phyloP scores from a whole-genome alignment of 208 protist genomes.

The Zelonia costaricensis region DNA sequence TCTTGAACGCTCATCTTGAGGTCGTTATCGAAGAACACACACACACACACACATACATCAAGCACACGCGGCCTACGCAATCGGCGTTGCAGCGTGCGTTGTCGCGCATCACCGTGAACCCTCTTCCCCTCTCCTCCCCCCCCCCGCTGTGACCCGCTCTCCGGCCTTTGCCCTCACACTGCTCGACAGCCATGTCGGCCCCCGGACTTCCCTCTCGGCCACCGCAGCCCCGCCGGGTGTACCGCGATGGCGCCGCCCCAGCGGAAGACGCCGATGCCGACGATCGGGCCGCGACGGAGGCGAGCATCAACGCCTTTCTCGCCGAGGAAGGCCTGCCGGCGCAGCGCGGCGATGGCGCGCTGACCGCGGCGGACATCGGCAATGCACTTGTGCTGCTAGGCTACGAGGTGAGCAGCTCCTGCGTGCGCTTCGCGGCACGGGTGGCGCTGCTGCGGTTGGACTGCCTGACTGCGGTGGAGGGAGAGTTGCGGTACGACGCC shows the following conservation, averaged over 20 bases:
- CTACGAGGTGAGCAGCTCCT: constrained; percentile 14
- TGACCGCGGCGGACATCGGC: constrained; percentile 11
- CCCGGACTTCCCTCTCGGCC: too few relatives aligned
- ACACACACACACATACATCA: too few relatives aligned
- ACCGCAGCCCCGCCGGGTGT: too few relatives aligned
- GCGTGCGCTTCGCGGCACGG: constrained; percentile 8
- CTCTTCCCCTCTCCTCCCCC: neutral
- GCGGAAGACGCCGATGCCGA: constrained; percentile 1
- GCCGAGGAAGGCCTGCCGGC: constrained; percentile 22
- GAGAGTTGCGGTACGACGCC: constrained; percentile 12
- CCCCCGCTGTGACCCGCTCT: neutral
- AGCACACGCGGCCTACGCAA: too few relatives aligned
- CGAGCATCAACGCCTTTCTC: constrained; percentile 22
- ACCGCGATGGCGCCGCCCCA: neutral
- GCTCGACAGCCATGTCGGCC: too few relatives aligned
- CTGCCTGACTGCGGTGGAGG: constrained; percentile 18
- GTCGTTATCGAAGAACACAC: too few relatives aligned
- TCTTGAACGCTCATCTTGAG: too few relatives aligned
- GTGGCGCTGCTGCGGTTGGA: constrained; percentile 18
- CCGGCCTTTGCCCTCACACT: too few relatives aligned
- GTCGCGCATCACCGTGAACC: too few relatives aligned
- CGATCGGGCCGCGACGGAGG: neutral
- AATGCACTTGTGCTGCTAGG: constrained; percentile 5
- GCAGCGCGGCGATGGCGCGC: neutral
- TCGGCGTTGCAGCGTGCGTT: too few relatives aligned